Evolutionary conservation across 2,329 filamentous ascomycete species (phyloP).

Genomic region (Aspergillus pseudonomiae): DNA sequence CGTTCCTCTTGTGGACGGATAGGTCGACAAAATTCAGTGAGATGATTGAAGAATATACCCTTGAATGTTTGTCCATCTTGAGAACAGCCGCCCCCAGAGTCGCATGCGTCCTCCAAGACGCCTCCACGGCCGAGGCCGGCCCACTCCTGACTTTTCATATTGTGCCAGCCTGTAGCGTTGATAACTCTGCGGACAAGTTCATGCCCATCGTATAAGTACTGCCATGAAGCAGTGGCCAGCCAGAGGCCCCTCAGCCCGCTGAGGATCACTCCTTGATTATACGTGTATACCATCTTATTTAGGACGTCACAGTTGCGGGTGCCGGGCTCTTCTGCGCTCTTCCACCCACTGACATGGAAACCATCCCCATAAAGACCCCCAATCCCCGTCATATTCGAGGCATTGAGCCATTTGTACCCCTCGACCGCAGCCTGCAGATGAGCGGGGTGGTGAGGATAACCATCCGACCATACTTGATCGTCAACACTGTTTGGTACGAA

Average conservation of each 20-base stretch:
- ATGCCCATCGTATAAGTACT: constrained; percentile 79
- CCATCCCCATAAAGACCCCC: constrained; percentile 81
- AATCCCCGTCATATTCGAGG: constrained; percentile 77
- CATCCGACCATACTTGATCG: constrained; percentile 29
- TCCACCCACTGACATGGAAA: constrained; percentile 76
- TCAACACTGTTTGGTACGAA: constrained; percentile 50
- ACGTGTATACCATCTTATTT: constrained; percentile 90
- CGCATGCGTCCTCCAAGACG: constrained; percentile 82
- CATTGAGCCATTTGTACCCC: constrained; percentile 78
- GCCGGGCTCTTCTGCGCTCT: constrained; percentile 58
- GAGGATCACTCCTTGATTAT: constrained; percentile 91
- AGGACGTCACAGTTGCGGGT: constrained; percentile 77
- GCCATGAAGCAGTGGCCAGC: constrained; percentile 71
- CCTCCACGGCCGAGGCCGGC: constrained; percentile 76
- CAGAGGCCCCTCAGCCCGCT: constrained; percentile 80
- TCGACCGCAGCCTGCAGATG: constrained; percentile 75
- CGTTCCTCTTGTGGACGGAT: constrained; percentile 55
- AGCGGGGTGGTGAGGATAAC: constrained; percentile 57
- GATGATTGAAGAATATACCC: constrained; percentile 90
- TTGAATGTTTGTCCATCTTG: constrained; percentile 92
- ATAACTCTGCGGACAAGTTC: constrained; percentile 74
- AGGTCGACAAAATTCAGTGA: constrained; percentile 74
- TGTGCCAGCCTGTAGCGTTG: constrained; percentile 73
- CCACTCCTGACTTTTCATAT: constrained; percentile 58
- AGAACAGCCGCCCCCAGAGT: constrained; percentile 72